phyloP scores from a whole-genome alignment of 1,139 yeast species.

The Blastobotrys buckinghamii region DNA sequence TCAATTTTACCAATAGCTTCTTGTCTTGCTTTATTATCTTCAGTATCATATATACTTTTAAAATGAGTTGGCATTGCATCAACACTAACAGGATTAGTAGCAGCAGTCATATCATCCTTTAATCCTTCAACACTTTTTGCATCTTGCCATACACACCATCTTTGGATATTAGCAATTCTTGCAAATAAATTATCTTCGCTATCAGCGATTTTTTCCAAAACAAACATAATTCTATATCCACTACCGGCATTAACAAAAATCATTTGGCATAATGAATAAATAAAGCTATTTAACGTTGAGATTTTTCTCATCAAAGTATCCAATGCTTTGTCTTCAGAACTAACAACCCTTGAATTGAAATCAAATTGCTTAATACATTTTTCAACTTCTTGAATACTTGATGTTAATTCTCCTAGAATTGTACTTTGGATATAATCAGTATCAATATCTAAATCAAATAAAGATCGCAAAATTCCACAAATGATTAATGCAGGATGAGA shows the following conservation, averaged over 20 bases:
- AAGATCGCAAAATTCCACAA: constrained; percentile 23
- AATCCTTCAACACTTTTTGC: constrained; percentile 20
- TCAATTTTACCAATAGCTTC: constrained; percentile 18
- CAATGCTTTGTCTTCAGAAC: constrained; percentile 12
- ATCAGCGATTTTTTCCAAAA: constrained; percentile 22
- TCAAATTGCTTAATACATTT: no score
- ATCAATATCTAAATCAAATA: constrained; percentile 29
- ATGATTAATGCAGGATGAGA: constrained; percentile 29
- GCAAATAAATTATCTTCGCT: constrained; percentile 3
- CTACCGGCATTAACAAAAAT: constrained; percentile 29
- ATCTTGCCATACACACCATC: constrained; percentile 28
- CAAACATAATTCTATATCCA: constrained; percentile 27
- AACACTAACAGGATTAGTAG: constrained; percentile 23
- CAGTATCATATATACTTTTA: constrained; percentile 22
- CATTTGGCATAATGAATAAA: constrained; percentile 26
- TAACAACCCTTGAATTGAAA: constrained; percentile 13
- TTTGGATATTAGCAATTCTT: constrained; percentile 23
- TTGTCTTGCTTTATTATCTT: constrained; percentile 23
- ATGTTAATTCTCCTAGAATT: constrained; percentile 13
- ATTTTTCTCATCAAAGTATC: constrained; percentile 19
- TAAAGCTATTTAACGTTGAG: constrained; percentile 20
- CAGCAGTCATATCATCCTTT: constrained; percentile 18
- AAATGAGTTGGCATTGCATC: constrained; percentile 19
- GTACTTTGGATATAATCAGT: constrained; percentile 21
- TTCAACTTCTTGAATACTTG: constrained; percentile 5